Evolutionary conservation across 106 monocot species (phyloP).

Genomic region (Dendrobium catenatum): DNA sequence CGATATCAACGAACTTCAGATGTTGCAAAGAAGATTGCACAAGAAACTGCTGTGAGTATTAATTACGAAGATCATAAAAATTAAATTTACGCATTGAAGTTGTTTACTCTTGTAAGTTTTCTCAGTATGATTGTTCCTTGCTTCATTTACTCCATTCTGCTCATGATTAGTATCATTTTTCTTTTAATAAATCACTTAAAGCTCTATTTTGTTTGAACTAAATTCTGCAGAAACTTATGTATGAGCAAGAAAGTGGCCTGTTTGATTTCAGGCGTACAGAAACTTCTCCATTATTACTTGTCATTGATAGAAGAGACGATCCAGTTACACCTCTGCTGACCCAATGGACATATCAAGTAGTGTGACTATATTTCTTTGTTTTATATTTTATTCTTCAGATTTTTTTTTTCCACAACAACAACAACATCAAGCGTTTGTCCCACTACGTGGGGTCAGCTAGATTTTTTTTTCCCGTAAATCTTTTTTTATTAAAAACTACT

Average conservation of each 20-base stretch:
- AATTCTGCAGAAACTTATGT: slow-evolving; percentile 90
- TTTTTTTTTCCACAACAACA: not conserved
- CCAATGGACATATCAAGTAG: slow-evolving; percentile 99
- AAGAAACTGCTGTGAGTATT: slow-evolving; percentile 83
- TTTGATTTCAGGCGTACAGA: slow-evolving; percentile 99
- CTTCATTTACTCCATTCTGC: not conserved
- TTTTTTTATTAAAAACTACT: too few relatives aligned
- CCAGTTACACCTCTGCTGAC: slow-evolving; percentile 96
- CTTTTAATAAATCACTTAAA: not conserved
- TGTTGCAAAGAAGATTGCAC: slow-evolving; percentile 90
- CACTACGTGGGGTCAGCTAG: too few relatives aligned
- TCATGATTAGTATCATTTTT: not conserved
- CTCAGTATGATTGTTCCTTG: not conserved
- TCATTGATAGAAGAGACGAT: slow-evolving; percentile 97
- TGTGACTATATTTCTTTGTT: not conserved
- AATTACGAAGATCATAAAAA: not conserved
- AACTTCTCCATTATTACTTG: slow-evolving; percentile 76
- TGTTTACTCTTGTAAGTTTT: not conserved
- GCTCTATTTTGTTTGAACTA: slow-evolving; percentile 6
- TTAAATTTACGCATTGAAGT: not conserved
- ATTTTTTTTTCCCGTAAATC: too few relatives aligned
- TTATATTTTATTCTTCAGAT: slow-evolving; percentile 8
- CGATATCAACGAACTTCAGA: slow-evolving; percentile 96
- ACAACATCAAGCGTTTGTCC: too few relatives aligned
- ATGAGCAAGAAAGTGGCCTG: slow-evolving; percentile 98